Percentiles rank a stretch among this genome's conserved stretches.
Conservation (phyloP, 306 rosid species). For the Inga leiocalycina region DNA sequence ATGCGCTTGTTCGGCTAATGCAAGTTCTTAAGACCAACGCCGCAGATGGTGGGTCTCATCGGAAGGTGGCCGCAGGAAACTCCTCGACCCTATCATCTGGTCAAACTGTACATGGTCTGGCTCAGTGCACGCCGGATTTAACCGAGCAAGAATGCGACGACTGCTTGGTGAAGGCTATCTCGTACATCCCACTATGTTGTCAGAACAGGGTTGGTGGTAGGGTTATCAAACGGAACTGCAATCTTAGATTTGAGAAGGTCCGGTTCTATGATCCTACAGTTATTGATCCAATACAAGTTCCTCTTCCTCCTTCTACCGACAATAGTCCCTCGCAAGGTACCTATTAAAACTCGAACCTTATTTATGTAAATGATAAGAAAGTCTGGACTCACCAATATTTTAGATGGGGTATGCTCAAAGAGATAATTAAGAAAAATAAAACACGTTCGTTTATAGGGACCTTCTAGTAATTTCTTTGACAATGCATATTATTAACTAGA, state of each 20-base stretch:
- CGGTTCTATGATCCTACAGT: not conserved
- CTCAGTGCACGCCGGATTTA: constrained; percentile 1
- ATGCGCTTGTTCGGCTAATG: not conserved
- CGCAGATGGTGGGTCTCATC: not conserved
- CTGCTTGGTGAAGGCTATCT: not conserved
- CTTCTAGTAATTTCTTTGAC: not conserved
- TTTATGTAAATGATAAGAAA: not conserved
- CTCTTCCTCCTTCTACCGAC: not conserved
- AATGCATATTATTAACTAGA: no score
- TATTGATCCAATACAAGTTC: not conserved
- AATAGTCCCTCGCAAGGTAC: not conserved
- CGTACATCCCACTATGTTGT: not conserved
- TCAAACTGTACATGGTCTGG: not conserved
- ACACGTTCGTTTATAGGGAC: not conserved
- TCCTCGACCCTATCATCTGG: not conserved
- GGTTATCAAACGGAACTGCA: constrained; percentile 30
- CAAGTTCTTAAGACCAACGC: not conserved
- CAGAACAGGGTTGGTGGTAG: not conserved
- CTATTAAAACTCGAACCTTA: not conserved
- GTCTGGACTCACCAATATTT: not conserved
- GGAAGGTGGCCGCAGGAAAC: not conserved
- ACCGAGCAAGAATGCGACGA: not conserved
- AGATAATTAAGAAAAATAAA: not conserved
- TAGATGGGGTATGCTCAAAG: not conserved
- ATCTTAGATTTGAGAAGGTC: not conserved